phyloP scores from a whole-genome alignment of 1,284 basidiomycete species.

The Ceratobasidium sp. region DNA sequence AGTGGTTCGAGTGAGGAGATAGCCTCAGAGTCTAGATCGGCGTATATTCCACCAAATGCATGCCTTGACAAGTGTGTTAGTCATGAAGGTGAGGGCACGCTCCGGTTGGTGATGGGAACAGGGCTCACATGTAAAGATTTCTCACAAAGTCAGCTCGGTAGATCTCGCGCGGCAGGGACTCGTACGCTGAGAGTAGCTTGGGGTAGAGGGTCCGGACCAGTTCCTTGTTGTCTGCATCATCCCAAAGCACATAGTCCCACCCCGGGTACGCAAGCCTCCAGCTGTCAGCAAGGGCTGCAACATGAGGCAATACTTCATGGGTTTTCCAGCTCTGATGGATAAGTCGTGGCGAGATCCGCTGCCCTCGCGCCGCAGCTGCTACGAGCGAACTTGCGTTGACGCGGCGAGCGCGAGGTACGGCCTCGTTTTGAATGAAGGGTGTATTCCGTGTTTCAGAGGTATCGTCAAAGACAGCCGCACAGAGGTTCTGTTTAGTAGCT shows the following conservation, averaged over 20 bases:
- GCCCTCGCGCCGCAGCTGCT: conserved; percentile 4
- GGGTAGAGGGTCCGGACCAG: conserved; percentile 27
- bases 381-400: conserved; percentile 17
- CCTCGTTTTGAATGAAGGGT: not conserved
- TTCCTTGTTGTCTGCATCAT: conserved; percentile 39
- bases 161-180: conserved; percentile 28
- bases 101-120: not conserved
- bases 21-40: conserved; percentile 32
- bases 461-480: conserved; percentile 22
- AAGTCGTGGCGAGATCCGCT: conserved; percentile 5
- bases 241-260: conserved; percentile 37
- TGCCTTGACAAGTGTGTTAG: conserved; percentile 19
- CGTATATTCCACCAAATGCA: conserved; percentile 38
- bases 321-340: conserved; percentile 41
- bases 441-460: conserved; percentile 11
- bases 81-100: too few species aligned
- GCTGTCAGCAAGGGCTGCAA: conserved; percentile 28
- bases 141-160: conserved; percentile 40
- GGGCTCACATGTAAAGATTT: conserved; percentile 31
- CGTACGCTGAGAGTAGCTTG: conserved; percentile 16
- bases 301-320: conserved; percentile 22
- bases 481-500: conserved; percentile 5
- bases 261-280: conserved; percentile 30
- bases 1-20: conserved; percentile 26
- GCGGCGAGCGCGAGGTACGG: conserved; percentile 22